Percentiles rank a stretch among this genome's conserved stretches.
Conservation (phyloP, 75 land plant species). For the Picea glauca region DNA sequence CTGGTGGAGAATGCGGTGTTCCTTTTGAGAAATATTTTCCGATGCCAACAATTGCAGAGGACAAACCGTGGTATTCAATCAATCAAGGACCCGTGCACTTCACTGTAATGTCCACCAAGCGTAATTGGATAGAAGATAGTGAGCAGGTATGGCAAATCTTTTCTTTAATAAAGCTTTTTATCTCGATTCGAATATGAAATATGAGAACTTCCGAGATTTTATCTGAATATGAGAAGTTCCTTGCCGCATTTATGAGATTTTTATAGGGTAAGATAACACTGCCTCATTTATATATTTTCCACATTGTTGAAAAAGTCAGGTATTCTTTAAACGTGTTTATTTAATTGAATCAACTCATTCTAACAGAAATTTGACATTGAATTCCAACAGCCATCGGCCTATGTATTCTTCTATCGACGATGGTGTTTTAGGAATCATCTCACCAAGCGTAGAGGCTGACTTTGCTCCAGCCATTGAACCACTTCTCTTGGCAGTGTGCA, state of each 20-base stretch:
- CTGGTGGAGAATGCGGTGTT: constrained; percentile 96
- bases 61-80: constrained; percentile 93
- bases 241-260: constrained; percentile 54
- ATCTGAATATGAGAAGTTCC: too few species aligned
- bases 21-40: constrained; percentile 82
- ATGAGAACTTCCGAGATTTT: too few species aligned
- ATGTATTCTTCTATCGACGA: constrained; percentile 12
- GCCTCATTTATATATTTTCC: too few species aligned
- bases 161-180: too few species aligned
- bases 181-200: too few species aligned
- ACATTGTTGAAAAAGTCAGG: too few species aligned
- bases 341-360: background rate
- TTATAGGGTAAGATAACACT: constrained; percentile 44
- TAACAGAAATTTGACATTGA: background rate
- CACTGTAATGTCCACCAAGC: constrained; percentile 85
- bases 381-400: constrained; percentile 12
- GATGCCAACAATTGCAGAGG: constrained; percentile 71
- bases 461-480: constrained; percentile 16
- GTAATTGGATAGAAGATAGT: constrained; percentile 54
- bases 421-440: background rate
- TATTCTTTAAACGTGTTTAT: too few species aligned
- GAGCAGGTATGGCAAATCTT: constrained; percentile 56
- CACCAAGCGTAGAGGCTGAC: constrained; percentile 30
- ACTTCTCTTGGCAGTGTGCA: too few species aligned
- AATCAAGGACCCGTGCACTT: constrained; percentile 77